Evolutionary conservation across 2,329 filamentous ascomycete genomes (phyloP).

Genomic region (Stagonosporopsis tanaceti): DNA sequence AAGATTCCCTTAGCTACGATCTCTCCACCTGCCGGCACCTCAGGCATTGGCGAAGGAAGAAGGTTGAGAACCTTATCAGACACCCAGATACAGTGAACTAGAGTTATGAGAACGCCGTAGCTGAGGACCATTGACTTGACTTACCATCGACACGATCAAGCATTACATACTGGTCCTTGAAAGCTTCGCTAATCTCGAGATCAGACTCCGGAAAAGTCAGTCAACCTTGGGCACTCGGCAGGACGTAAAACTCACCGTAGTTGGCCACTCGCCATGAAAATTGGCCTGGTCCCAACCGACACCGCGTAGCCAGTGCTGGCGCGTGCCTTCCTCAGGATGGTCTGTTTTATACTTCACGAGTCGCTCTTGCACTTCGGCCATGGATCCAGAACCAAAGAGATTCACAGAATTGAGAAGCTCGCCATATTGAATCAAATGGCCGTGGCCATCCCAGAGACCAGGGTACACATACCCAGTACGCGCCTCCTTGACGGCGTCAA

Average conservation of each 20-base stretch:
- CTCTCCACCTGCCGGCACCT: conserved; percentile 67
- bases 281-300: conserved; percentile 75
- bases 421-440: conserved; percentile 71
- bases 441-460: conserved; percentile 75
- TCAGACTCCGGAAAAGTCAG: conserved; percentile 57
- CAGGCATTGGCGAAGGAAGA: conserved; percentile 59
- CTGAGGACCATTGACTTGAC: neutral
- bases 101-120: neutral
- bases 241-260: neutral
- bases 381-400: conserved; percentile 66
- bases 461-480: conserved; percentile 66
- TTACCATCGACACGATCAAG: conserved; percentile 70
- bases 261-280: conserved; percentile 69
- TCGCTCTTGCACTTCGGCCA: conserved; percentile 63
- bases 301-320: conserved; percentile 69
- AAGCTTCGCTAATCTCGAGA: conserved; percentile 60
- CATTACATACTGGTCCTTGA: conserved; percentile 70
- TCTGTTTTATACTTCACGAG: conserved; percentile 60
- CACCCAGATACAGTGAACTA: conserved; percentile 72
- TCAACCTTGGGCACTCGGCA: no score
- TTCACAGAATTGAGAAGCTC: conserved; percentile 73
- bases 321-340: conserved; percentile 62
- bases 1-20: conserved; percentile 73
- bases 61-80: conserved; percentile 69
- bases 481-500: conserved; percentile 42